A percentile compares a stretch with the other conserved stretches of the same genome.
phyloP scores from a whole-genome alignment of 768 basidiomycete species.

The Phanerochaete carnosa region DNA sequence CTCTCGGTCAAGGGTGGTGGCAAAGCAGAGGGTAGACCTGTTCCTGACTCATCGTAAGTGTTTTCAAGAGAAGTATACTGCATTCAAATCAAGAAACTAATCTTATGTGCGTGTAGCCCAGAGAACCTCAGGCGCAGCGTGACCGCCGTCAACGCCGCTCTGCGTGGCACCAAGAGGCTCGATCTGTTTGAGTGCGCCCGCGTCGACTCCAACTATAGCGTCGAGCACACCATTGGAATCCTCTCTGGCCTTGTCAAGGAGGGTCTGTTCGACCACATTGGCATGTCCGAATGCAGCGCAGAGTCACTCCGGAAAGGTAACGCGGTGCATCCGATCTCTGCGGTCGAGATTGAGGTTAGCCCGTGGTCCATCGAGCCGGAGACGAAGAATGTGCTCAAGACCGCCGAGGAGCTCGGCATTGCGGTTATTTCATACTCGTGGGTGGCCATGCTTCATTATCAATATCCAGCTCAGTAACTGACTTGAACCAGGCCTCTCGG shows the following conservation, averaged over 20 bases:
- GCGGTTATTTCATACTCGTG: constrained; percentile 60
- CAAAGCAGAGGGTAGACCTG: not conserved
- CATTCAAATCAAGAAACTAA: not conserved
- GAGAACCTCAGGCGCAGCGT: constrained; percentile 50
- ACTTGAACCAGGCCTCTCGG: constrained; percentile 44
- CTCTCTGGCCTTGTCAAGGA: constrained; percentile 47
- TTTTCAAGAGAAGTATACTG: not conserved
- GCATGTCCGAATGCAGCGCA: constrained; percentile 52
- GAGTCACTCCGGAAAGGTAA: constrained; percentile 40
- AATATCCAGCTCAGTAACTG: not conserved
- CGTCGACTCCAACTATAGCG: constrained; percentile 36
- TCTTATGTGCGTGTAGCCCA: constrained; percentile 7
- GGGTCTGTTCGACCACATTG: constrained; percentile 58
- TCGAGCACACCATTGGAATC: constrained; percentile 43
- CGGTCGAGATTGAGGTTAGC: constrained; percentile 68
- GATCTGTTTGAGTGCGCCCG: constrained; percentile 60
- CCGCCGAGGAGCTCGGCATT: constrained; percentile 53
- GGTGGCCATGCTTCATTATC: constrained; percentile 12
- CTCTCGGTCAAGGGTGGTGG: constrained; percentile 44
- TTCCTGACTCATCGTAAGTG: not conserved
- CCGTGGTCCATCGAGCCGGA: constrained; percentile 56
- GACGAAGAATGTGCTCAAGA: constrained; percentile 49
- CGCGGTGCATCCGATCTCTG: constrained; percentile 48
- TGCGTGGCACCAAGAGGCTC: constrained; percentile 50
- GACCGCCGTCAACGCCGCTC: constrained; percentile 37